These are phyloP conservation scores for Medicago lupulina DNA, from an alignment of 306 rosid genomes.

Conservation along the genomic window DNA sequence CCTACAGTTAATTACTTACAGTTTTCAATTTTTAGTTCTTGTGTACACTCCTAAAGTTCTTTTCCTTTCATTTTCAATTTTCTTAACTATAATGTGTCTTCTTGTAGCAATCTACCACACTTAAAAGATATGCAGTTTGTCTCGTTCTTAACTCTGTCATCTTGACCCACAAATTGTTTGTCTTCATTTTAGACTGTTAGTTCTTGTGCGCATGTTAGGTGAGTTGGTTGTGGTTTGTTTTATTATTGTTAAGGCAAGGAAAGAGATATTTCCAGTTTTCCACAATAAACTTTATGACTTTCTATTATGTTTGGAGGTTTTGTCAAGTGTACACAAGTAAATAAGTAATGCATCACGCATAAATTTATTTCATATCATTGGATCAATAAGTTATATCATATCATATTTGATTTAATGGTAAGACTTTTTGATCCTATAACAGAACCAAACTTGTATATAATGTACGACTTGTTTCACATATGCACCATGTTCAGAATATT, in stretches of 20 bases:
- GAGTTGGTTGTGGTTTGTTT: slow-evolving; percentile 33
- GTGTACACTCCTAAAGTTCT: not conserved
- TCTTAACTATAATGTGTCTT: slow-evolving; percentile 2
- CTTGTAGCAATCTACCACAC: not conserved
- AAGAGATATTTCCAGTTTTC: slow-evolving; percentile 9
- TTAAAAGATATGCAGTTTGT: not conserved
- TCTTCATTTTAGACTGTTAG: too few relatives aligned
- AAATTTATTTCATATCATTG: too few relatives aligned
- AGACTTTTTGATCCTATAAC: too few relatives aligned
- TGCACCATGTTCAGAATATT: too few relatives aligned
- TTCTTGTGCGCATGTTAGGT: slow-evolving; percentile 1
- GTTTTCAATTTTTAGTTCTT: slow-evolving; percentile 8
- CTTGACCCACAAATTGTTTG: slow-evolving; percentile 19
- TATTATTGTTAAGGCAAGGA: slow-evolving; percentile 22
- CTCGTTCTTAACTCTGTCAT: slow-evolving; percentile 22
- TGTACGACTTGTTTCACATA: too few relatives aligned
- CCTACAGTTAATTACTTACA: not conserved
- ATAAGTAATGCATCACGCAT: too few relatives aligned
- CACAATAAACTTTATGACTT: slow-evolving; percentile 7
- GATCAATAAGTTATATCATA: too few relatives aligned
- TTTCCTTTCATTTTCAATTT: slow-evolving; percentile 6
- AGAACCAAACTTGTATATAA: too few relatives aligned
- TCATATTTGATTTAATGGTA: too few relatives aligned
- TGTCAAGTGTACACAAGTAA: not conserved
- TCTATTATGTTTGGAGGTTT: too few relatives aligned